Percentiles rank a stretch among this genome's conserved stretches.
phyloP scores from a whole-genome alignment of 192 early-diverging fungal genomes.

The Coemansia interrupta region DNA sequence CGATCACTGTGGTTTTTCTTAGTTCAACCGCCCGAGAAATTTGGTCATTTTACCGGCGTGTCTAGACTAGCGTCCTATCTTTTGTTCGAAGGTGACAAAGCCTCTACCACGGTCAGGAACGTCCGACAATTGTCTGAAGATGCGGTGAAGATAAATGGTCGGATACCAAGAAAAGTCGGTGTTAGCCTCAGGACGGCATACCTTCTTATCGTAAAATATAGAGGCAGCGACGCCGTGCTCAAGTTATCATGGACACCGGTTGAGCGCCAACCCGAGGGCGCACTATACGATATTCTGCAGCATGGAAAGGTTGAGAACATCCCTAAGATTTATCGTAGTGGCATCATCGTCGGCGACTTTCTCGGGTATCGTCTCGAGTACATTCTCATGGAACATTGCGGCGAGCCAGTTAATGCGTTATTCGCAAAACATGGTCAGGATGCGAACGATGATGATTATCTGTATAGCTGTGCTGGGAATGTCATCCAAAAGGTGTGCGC shows the following conservation, averaged over 20 bases:
- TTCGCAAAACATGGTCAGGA: neutral
- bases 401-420: too few species aligned
- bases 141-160: neutral
- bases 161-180: neutral
- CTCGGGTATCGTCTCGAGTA: constrained; percentile 9
- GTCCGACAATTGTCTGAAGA: too few species aligned
- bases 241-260: constrained; percentile 10
- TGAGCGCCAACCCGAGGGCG: neutral
- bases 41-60: neutral
- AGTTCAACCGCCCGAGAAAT: neutral
- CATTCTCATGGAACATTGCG: constrained; percentile 8
- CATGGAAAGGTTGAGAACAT: neutral
- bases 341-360: neutral
- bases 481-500: neutral
- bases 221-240: neutral
- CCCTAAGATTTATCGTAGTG: neutral
- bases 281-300: constrained; percentile 7
- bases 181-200: neutral
- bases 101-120: neutral
- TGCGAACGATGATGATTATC: neutral
- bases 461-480: neutral
- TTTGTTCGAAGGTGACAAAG: neutral
- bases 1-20: neutral
- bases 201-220: neutral
- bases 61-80: neutral